Evolutionary conservation across 2,329 filamentous ascomycete genomes (phyloP).

Genomic region (Hypoxylon sp.): DNA sequence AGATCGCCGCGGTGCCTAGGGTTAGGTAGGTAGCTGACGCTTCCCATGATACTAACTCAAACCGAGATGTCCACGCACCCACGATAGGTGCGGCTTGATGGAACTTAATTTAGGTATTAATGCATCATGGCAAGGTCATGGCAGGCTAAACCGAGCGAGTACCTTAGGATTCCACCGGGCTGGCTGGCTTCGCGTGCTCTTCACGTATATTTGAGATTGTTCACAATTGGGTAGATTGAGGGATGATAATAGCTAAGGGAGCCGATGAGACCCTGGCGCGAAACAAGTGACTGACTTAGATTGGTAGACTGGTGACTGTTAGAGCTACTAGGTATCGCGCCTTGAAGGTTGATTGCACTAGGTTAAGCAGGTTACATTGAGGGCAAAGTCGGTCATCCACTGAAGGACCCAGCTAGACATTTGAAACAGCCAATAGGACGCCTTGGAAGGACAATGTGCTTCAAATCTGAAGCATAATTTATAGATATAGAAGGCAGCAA

Average conservation of each 20-base stretch:
- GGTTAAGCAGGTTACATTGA: slow-evolving; percentile 36
- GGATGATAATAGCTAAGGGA: slow-evolving; percentile 21
- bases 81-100: slow-evolving; percentile 35
- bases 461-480: slow-evolving; percentile 27
- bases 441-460: slow-evolving; percentile 34
- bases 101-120: slow-evolving; percentile 40
- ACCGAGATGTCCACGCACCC: slow-evolving; percentile 16
- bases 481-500: slow-evolving; percentile 22
- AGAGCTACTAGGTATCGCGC: slow-evolving; percentile 31
- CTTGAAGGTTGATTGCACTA: slow-evolving; percentile 31
- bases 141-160: slow-evolving; percentile 39
- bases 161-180: slow-evolving; percentile 30
- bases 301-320: slow-evolving; percentile 18
- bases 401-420: slow-evolving; percentile 13
- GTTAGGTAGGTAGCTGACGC: too few relatives aligned
- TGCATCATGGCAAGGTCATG: slow-evolving; percentile 21
- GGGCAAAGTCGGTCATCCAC: slow-evolving; percentile 31
- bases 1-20: slow-evolving; percentile 3
- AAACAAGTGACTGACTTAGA: not conserved
- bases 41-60: slow-evolving; percentile 12
- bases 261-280: slow-evolving; percentile 16
- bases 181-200: slow-evolving; percentile 14
- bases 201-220: slow-evolving; percentile 13
- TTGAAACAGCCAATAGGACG: slow-evolving; percentile 28
- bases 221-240: slow-evolving; percentile 23